Evolutionary conservation across 345 rosid genomes (phyloP).

Genomic region (Euphorbia tirucalli): DNA sequence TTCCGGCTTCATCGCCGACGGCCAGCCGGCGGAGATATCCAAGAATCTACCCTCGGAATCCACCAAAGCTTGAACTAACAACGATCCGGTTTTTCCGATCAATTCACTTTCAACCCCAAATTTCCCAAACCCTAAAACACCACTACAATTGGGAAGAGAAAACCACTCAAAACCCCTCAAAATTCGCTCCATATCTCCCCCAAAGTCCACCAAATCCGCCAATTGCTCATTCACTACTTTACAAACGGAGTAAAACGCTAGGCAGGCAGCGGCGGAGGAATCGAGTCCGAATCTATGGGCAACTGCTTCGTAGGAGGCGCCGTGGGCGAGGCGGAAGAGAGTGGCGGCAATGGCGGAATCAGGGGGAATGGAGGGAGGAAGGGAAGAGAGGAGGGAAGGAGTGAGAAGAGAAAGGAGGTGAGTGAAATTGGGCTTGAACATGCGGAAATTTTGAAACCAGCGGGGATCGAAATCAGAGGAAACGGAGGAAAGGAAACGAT

Average conservation of each 20-base stretch:
- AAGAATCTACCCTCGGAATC: constrained; percentile 62
- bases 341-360: constrained; percentile 55
- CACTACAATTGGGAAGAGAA: constrained; percentile 71
- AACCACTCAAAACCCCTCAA: constrained; percentile 51
- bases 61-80: constrained; percentile 76
- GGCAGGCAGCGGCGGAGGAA: constrained; percentile 50
- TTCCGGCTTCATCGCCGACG: constrained; percentile 43
- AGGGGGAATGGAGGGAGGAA: constrained; percentile 37
- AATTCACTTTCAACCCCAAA: constrained; percentile 50
- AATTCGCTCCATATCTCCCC: constrained; percentile 36
- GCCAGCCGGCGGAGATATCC: constrained; percentile 91
- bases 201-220: constrained; percentile 38
- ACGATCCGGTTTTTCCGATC: constrained; percentile 42
- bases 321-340: constrained; percentile 76
- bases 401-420: constrained; percentile 44
- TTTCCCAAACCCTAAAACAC: constrained; percentile 59
- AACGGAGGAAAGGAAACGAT: constrained; percentile 41
- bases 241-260: constrained; percentile 59
- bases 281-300: constrained; percentile 47
- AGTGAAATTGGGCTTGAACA: constrained; percentile 51
- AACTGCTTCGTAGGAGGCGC: constrained; percentile 47
- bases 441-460: constrained; percentile 56
- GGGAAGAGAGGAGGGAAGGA: constrained; percentile 39
- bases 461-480: constrained; percentile 43
- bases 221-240: constrained; percentile 49